These are phyloP conservation scores for Flueggea neowawraea DNA, from an alignment of 441 rosid species.

Conservation along the genomic window DNA sequence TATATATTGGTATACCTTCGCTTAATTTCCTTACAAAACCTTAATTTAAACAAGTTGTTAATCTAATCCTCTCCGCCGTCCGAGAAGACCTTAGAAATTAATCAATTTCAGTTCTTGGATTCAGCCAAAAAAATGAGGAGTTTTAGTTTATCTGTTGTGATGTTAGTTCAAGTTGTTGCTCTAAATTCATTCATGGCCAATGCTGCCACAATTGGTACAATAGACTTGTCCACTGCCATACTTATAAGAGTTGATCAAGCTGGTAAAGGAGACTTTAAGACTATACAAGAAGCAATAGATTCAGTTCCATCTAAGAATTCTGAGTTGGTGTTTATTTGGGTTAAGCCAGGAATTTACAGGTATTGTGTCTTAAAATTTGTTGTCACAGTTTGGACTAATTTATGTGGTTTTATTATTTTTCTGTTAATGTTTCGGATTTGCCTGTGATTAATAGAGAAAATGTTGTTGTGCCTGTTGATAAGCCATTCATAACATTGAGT, in stretches of 20 bases:
- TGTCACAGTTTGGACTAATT: too few relatives aligned
- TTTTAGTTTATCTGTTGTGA: constrained; percentile 9
- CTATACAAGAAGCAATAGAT: constrained; percentile 68
- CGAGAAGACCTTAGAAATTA: too few relatives aligned
- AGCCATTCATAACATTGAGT: constrained; percentile 71
- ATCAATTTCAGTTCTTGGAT: constrained; percentile 24
- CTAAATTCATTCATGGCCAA: constrained; percentile 18
- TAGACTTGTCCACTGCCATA: constrained; percentile 39
- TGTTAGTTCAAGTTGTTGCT: constrained; percentile 20
- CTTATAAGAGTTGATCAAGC: constrained; percentile 59
- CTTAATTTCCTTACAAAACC: constrained; percentile 23
- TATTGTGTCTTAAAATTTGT: neutral
- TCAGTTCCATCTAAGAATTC: constrained; percentile 50
- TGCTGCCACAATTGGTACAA: neutral
- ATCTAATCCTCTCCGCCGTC: too few relatives aligned
- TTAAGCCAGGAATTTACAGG: constrained; percentile 77
- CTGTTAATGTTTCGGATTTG: too few relatives aligned
- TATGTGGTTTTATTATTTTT: neutral
- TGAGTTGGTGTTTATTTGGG: constrained; percentile 39
- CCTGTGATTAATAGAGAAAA: constrained; percentile 41
- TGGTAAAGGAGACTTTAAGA: constrained; percentile 61
- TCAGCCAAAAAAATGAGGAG: constrained; percentile 16
- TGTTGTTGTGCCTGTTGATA: constrained; percentile 57
- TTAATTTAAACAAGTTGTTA: too few relatives aligned
- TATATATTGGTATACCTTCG: constrained; percentile 14